A percentile compares a stretch with the other conserved stretches of the same genome.
phyloP scores from a whole-genome alignment of 805 yeast genomes.

The Kregervanrija fluxuum region DNA sequence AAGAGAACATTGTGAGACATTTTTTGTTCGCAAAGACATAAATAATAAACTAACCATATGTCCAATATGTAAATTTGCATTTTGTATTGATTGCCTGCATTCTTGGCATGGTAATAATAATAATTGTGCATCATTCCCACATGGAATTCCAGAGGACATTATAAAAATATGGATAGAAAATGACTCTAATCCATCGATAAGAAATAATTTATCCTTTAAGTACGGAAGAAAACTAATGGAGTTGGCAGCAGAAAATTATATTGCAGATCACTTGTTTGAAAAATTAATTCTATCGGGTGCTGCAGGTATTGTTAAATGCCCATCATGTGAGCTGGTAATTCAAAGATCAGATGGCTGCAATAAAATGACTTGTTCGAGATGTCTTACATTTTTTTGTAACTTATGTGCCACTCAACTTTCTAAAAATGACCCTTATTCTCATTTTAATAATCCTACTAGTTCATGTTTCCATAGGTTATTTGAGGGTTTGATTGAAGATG shows the following conservation, averaged over 20 bases:
- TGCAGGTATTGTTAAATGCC: slow-evolving; percentile 42
- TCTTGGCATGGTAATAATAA: slow-evolving; percentile 56
- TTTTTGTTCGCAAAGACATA: slow-evolving; percentile 40
- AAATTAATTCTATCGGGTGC: slow-evolving; percentile 35
- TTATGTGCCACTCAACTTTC: slow-evolving; percentile 40
- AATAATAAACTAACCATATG: slow-evolving; percentile 44
- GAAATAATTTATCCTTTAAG: slow-evolving; percentile 21
- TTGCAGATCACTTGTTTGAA: slow-evolving; percentile 41
- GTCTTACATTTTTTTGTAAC: slow-evolving; percentile 45
- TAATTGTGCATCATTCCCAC: slow-evolving; percentile 33
- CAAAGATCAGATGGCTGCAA: slow-evolving; percentile 59
- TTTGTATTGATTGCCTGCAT: slow-evolving; percentile 48
- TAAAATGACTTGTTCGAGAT: slow-evolving; percentile 49
- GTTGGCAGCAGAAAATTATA: slow-evolving; percentile 36
- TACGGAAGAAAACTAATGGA: slow-evolving; percentile 40
- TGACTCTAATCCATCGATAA: slow-evolving; percentile 28
- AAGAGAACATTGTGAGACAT: slow-evolving; percentile 33
- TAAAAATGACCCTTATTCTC: slow-evolving; percentile 42
- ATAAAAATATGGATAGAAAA: slow-evolving; percentile 29
- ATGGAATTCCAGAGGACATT: slow-evolving; percentile 31
- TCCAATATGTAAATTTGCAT: slow-evolving; percentile 41
- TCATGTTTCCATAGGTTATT: slow-evolving; percentile 45
- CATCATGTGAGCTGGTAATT: slow-evolving; percentile 41
- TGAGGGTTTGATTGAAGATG: slow-evolving; percentile 39
- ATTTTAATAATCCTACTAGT: slow-evolving; percentile 36